Percentiles rank a stretch among this genome's conserved stretches.
Evolutionary conservation across 306 rosid genomes (phyloP).

Genomic region (Begonia masoniana): DNA sequence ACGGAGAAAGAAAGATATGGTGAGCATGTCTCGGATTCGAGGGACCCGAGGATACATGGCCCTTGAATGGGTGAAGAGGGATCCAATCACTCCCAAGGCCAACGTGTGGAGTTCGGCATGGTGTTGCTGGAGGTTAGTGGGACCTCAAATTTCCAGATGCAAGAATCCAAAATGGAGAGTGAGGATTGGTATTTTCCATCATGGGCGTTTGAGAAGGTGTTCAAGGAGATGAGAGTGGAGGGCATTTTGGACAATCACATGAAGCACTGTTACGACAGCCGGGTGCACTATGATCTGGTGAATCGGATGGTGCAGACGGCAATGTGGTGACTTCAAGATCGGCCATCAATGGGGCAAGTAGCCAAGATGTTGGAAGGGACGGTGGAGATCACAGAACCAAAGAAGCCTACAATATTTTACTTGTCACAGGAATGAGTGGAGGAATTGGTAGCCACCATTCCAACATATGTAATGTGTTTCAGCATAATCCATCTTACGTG

Average conservation of each 20-base stretch:
- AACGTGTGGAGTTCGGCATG: constrained; percentile 87
- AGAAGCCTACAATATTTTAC: constrained; percentile 59
- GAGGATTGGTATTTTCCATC: constrained; percentile 77
- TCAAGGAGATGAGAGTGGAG: constrained; percentile 56
- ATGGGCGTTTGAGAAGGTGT: constrained; percentile 86
- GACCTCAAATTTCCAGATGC: constrained; percentile 35
- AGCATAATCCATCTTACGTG: too few species aligned
- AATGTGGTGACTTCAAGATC: constrained; percentile 86
- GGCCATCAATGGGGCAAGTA: constrained; percentile 86
- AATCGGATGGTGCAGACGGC: constrained; percentile 85
- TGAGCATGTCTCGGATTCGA: constrained; percentile 59
- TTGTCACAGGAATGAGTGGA: constrained; percentile 22
- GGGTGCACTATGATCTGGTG: constrained; percentile 46
- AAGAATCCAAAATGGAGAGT: constrained; percentile 28
- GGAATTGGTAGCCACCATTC: too few species aligned
- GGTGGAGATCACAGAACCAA: constrained; percentile 58
- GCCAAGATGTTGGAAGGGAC: constrained; percentile 98
- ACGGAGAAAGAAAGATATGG: constrained; percentile 57
- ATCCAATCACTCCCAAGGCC: constrained; percentile 68
- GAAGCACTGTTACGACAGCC: constrained; percentile 37
- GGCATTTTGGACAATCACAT: constrained; percentile 62
- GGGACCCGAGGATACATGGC: constrained; percentile 97
- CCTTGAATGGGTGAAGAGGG: constrained; percentile 65
- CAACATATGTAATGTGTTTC: too few species aligned
- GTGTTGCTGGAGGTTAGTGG: constrained; percentile 80